Evolutionary conservation across 805 yeast species (phyloP).

Genomic region (Ogataea trehalophila): DNA sequence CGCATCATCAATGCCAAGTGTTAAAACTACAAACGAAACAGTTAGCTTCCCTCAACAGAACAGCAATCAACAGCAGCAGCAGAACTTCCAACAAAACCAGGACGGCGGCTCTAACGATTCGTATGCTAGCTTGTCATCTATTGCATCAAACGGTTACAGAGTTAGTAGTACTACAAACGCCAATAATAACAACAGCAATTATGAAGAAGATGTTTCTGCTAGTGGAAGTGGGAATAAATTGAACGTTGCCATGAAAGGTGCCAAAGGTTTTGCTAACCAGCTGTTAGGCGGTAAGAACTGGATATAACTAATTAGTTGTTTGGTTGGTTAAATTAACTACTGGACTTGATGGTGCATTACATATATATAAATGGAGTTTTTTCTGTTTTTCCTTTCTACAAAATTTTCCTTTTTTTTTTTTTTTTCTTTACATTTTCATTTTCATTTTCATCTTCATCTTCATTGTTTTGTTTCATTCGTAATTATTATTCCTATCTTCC

Average conservation of each 20-base stretch:
- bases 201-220: not conserved
- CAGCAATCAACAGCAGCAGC: conserved; percentile 2
- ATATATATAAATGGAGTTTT: too few relatives aligned
- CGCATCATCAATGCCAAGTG: too few relatives aligned
- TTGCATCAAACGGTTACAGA: conserved; percentile 7
- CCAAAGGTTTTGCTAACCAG: conserved; percentile 4
- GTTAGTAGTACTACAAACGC: not conserved
- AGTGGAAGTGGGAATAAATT: conserved; percentile 7
- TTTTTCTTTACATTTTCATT: conserved; percentile 5
- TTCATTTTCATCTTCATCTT: not conserved
- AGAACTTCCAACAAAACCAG: too few relatives aligned
- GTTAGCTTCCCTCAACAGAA: too few relatives aligned
- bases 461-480: not conserved
- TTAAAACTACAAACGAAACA: too few relatives aligned
- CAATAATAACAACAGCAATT: not conserved
- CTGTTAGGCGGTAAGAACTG: conserved; percentile 1
- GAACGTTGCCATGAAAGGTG: conserved; percentile 15
- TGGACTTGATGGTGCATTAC: too few relatives aligned
- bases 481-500: too few relatives aligned
- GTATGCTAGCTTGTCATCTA: conserved; percentile 9
- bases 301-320: not conserved
- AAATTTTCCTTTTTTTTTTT: too few relatives aligned
- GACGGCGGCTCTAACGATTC: not conserved
- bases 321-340: too few relatives aligned
- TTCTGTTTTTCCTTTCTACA: not conserved